These are phyloP conservation scores for Zygnema cylindricum DNA, from an alignment of 139 green algal species.

Conservation along the genomic window DNA sequence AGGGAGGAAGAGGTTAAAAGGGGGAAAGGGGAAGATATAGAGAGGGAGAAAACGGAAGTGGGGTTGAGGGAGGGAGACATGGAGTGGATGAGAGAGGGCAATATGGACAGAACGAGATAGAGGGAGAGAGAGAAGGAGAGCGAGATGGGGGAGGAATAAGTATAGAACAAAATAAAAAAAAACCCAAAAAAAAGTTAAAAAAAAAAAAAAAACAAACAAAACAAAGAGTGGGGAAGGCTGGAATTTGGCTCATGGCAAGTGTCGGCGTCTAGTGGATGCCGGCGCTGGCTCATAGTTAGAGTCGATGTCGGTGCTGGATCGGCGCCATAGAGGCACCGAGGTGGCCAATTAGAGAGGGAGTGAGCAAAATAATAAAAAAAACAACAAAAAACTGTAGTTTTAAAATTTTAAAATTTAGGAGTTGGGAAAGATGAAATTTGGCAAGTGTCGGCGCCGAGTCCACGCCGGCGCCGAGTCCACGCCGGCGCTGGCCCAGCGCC, in stretches of 20 bases:
- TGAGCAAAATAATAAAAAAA: neutral
- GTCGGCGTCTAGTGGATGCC: too few relatives aligned
- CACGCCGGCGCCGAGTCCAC: too few relatives aligned
- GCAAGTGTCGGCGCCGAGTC: too few relatives aligned
- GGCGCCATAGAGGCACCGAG: too few relatives aligned
- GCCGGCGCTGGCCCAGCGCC: too few relatives aligned
- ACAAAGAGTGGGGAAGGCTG: neutral
- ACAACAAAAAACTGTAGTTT: neutral
- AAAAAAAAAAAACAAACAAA: neutral
- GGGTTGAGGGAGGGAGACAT: neutral
- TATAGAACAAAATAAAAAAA: neutral
- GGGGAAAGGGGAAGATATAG: neutral
- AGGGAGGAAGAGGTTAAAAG: neutral
- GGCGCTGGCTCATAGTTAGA: too few relatives aligned
- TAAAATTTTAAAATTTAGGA: neutral
- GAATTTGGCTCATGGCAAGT: too few relatives aligned
- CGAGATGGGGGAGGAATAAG: neutral
- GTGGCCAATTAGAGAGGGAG: too few relatives aligned
- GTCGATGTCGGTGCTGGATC: too few relatives aligned
- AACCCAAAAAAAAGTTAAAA: neutral
- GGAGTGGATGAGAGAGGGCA: neutral
- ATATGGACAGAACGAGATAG: neutral
- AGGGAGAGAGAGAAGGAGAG: neutral
- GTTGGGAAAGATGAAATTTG: too few relatives aligned
- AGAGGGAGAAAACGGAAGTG: neutral